Base-by-base conservation (phyloP, 2,329 filamentous ascomycete species). In the Lecanicillium sp. region DNA sequence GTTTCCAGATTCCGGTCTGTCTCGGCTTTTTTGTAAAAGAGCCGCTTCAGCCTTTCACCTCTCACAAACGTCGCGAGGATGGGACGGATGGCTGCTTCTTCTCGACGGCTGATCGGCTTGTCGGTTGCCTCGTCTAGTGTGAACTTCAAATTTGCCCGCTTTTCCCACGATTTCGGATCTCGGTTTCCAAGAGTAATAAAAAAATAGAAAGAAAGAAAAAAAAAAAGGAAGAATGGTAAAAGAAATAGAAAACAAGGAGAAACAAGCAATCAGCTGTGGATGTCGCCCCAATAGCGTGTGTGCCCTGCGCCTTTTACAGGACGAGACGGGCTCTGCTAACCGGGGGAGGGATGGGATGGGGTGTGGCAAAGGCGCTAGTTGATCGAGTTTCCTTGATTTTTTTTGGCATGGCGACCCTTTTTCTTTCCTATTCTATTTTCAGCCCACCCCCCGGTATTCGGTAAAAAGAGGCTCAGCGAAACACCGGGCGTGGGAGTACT, bases 321-420 rank as follows among this genome's bases (percentile, higher is more conserved):
- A 29, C 27, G 27, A 19, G 40, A 43, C 40, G 21, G 41, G 10
- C 19, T 30, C 33, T n/a, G 29, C 41, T 44, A 29, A 30, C 41
- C 15, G 30, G n/a, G 36, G 21, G 41, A 36, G n/a, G n/a, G n/a
- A n/a, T n/a, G n/a, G n/a, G n/a, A n/a, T n/a, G 30, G 41, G 29
- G 20, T 44, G 41, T 44, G 41, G 41, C 21, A 11, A 44, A n/a
- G n/a, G 41, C 41, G 30, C 41, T 44, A 44, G 41, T 26, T 24
- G 29, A 44, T 44, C 30, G 41, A 44, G 21, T 44, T 44, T 44
- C 41, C 41, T 44, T 44, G 41, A 27, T 44, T 44, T 44, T 44
- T 44, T 26, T 21, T 44, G 30, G 30, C 21, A 26, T 10, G 24
- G 12, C 38, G 38, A 41, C 38, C 21, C 41, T 35, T 44, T 21